These are phyloP conservation scores for Macrolepiota fuliginosa DNA, from an alignment of 768 basidiomycete species.

Conservation along the genomic window DNA sequence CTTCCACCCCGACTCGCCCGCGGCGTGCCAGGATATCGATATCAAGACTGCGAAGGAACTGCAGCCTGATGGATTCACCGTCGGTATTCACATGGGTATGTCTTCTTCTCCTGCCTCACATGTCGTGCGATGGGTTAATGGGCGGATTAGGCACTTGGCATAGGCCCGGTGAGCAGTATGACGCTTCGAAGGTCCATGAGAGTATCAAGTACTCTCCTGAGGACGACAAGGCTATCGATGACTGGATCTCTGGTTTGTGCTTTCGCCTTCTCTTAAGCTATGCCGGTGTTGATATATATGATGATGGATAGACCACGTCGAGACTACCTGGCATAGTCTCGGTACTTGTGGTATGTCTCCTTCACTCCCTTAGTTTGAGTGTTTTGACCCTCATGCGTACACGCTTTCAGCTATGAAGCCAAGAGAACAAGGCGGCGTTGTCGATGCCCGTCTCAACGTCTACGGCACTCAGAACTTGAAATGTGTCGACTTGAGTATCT, in stretches of 20 bases:
- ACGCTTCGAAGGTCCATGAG: constrained; percentile 56
- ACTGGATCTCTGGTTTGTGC: constrained; percentile 53
- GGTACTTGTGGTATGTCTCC: constrained; percentile 46
- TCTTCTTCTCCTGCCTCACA: constrained; percentile 7
- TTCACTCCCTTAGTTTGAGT: background rate
- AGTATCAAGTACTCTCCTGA: constrained; percentile 66
- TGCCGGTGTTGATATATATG: constrained; percentile 17
- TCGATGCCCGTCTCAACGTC: constrained; percentile 62
- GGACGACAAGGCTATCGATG: constrained; percentile 71
- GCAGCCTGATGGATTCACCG: constrained; percentile 57
- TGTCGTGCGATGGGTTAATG: constrained; percentile 20
- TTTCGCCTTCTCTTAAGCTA: background rate
- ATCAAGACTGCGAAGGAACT: constrained; percentile 64
- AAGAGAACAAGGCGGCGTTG: constrained; percentile 61
- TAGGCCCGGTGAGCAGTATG: constrained; percentile 50
- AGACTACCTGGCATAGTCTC: constrained; percentile 76
- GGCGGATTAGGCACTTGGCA: constrained; percentile 45
- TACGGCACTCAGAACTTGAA: constrained; percentile 68
- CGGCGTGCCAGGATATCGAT: constrained; percentile 60
- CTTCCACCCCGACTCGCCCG: constrained; percentile 69
- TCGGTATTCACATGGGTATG: constrained; percentile 70
- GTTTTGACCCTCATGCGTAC: background rate
- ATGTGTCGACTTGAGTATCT: constrained; percentile 67
- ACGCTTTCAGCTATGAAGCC: constrained; percentile 58
- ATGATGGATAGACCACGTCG: constrained; percentile 61